Evolutionary conservation across 148 eudicot genomes (phyloP), one percentile per base, ranked within the genome.

Genomic region (Beta vulgaris): DNA sequence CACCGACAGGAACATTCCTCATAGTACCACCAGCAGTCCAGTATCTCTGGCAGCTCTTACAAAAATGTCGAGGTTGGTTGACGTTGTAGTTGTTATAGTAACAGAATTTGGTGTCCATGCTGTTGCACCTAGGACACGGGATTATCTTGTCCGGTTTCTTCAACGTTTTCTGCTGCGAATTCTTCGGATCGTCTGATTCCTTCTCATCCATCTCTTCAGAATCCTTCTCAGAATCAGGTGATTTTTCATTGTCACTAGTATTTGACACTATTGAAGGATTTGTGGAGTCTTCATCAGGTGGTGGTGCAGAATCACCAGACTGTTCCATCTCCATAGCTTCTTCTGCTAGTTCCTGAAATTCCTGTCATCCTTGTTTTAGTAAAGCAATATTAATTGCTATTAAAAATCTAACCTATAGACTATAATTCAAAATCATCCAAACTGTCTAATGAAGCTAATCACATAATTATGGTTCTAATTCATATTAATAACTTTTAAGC

Each of bases 1-100:
- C 91, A 1, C 98, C 98, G 6, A 94, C 93, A 0, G 97, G 92
- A 31, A 94, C 91, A 36, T 87, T 94, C 84, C 98, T 85, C 98
- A 90, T 94, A 42, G 91, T 88, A 12, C 98, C 98, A 31, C 98
- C 98, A 28, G 98, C 96, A 21, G 98, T 94, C 98, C 98, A 94
- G 77, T 94, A 94, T 68, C 98, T 83, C 78, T 94, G 98, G 46
- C 98, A 94, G 79, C 90, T 84, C 90, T 87, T 94, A 85, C 98
- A 94, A 65, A 94, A 94, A 64, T 94, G 96, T 2, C 98, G 86
- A 3, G 98, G 98, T 71, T 94, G 98, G 57, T 89, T 94, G 42
- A 94, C 82, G 49, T 94, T 94, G 84, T 94, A 91, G 68, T 94
- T 94, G 83, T 94, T 94, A 82, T 87, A 92, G 79, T 94, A 94